phyloP scores from a whole-genome alignment of 1,284 basidiomycete genomes.

The Puccinia hordei region DNA sequence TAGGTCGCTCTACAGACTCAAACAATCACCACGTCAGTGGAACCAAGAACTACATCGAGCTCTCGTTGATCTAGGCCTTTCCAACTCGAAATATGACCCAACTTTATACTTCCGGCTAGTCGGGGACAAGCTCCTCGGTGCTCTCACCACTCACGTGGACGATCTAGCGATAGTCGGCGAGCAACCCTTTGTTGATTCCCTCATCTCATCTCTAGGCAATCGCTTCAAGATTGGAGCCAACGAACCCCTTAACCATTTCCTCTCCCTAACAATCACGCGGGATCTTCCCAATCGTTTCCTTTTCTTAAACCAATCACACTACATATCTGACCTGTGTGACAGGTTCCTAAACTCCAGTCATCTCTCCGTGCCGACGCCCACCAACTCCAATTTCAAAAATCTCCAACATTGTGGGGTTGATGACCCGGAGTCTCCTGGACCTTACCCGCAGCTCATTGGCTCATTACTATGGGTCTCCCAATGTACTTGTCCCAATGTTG shows the following conservation, averaged over 20 bases:
- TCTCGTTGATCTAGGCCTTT: constrained; percentile 2
- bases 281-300: not conserved
- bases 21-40: constrained; percentile 30
- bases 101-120: constrained; percentile 11
- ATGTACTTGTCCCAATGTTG: constrained; percentile 4
- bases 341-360: not conserved
- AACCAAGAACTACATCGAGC: constrained; percentile 5
- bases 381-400: not conserved
- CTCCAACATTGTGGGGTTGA: not conserved
- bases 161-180: not conserved
- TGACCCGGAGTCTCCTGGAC: not conserved
- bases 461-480: not conserved
- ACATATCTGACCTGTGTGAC: not conserved
- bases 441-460: not conserved
- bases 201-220: not conserved
- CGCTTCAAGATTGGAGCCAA: constrained; percentile 7
- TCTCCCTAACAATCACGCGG: not conserved
- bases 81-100: constrained; percentile 16
- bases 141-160: constrained; percentile 18
- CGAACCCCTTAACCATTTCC: constrained; percentile 13
- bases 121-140: not conserved
- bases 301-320: not conserved
- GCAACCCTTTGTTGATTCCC: not conserved
- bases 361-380: not conserved
- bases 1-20: constrained; percentile 15